Conservation (phyloP, 139 green algal species). For the Astrephomene gubernaculifera region DNA sequence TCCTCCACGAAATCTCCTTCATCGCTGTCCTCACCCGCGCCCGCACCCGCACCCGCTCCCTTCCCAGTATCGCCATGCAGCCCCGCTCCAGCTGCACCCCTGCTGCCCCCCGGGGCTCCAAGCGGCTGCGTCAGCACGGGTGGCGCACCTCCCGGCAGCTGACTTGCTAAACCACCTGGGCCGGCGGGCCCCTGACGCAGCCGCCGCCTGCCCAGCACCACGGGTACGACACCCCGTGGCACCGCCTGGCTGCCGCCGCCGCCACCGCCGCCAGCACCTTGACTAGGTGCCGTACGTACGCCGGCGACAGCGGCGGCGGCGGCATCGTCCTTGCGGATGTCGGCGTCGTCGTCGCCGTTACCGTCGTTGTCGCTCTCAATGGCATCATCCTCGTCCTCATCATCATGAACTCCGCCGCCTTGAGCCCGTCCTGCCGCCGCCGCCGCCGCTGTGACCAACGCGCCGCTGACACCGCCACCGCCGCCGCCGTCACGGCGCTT, state of each 20-base stretch:
- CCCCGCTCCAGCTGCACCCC: no score
- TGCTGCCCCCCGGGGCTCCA: no score
- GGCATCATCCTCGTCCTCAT: not conserved
- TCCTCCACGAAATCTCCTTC: not conserved
- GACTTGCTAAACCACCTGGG: not conserved
- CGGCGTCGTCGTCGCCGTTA: not conserved
- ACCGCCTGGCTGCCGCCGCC: not conserved
- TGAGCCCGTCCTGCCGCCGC: not conserved
- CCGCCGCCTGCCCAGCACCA: not conserved
- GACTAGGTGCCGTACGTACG: not conserved
- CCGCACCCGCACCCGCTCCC: not conserved
- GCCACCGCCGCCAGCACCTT: not conserved
- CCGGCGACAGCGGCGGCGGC: not conserved
- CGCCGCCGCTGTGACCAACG: not conserved
- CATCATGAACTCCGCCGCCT: not conserved
- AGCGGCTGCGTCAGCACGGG: not conserved
- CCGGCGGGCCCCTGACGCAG: not conserved
- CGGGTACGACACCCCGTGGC: not conserved
- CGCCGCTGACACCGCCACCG: not conserved
- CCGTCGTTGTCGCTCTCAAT: conserved; percentile 2
- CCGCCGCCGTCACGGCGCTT: not conserved
- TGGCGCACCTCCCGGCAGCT: not conserved
- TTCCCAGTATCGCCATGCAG: not conserved
- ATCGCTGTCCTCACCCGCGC: not conserved
- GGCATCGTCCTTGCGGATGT: not conserved